Percentiles rank a stretch among this genome's conserved stretches.
Evolutionary conservation across 108 stramenopile genomes (phyloP).

Genomic region (Pseudonitzschia delicatissima): DNA sequence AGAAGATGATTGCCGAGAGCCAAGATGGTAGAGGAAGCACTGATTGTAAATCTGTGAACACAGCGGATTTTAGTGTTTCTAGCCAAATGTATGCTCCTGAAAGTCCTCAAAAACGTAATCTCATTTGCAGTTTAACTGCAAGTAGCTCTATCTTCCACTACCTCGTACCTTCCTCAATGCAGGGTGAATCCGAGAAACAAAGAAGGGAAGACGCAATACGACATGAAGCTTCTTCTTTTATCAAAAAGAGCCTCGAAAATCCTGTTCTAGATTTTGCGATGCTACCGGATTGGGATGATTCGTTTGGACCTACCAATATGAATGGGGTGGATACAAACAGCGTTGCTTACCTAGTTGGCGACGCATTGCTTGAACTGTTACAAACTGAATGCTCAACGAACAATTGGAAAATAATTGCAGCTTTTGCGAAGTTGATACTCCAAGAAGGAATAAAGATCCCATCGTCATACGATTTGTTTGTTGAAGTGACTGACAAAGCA

Average conservation of each 20-base stretch:
- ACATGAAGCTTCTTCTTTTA: conserved; percentile 20
- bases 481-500: conserved; percentile 1
- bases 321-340: neutral
- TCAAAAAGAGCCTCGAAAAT: conserved; percentile 9
- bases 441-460: conserved; percentile 6
- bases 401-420: conserved; percentile 25
- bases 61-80: neutral
- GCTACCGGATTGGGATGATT: conserved; percentile 8
- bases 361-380: conserved; percentile 11
- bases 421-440: conserved; percentile 14
- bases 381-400: conserved; percentile 5
- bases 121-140: conserved; percentile 6
- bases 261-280: conserved; percentile 20
- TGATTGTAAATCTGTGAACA: neutral
- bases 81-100: neutral
- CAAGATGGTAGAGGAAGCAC: neutral
- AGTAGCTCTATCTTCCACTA: conserved; percentile 25
- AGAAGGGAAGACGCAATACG: conserved; percentile 28
- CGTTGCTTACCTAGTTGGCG: conserved; percentile 16
- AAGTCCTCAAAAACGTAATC: neutral
- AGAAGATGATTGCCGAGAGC: neutral
- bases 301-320: neutral
- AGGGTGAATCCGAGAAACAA: conserved; percentile 15
- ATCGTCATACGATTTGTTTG: conserved; percentile 3
- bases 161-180: conserved; percentile 18